Conservation (phyloP, 2,329 filamentous ascomycete genomes). For the Trichoderma atroviride region DNA sequence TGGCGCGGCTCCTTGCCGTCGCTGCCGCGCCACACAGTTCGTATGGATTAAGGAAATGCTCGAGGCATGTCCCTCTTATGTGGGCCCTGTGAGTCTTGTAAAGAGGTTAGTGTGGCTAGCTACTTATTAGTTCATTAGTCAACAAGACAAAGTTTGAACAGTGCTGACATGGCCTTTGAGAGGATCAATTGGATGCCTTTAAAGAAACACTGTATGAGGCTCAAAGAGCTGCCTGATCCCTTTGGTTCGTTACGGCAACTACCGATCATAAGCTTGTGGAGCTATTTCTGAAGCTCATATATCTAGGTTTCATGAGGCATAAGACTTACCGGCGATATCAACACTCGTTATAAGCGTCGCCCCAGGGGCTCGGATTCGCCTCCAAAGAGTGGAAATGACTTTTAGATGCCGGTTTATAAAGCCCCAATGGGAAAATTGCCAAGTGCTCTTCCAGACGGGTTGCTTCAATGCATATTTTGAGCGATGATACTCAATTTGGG, state of each 20-base stretch:
- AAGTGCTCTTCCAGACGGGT: not conserved
- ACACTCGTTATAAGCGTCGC: not conserved
- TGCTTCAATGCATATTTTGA: not conserved
- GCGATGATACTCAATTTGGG: not conserved
- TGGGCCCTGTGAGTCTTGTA: not conserved
- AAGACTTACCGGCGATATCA: not conserved
- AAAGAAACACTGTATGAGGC: not conserved
- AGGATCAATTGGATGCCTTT: not conserved
- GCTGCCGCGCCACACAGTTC: not conserved
- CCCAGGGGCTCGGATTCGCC: not conserved
- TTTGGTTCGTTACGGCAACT: not conserved
- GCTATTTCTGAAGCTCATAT: not conserved
- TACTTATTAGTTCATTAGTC: not conserved
- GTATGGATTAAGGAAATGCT: not conserved
- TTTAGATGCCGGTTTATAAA: not conserved
- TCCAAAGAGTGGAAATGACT: not conserved
- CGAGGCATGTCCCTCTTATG: not conserved
- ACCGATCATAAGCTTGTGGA: not conserved
- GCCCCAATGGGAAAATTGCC: not conserved
- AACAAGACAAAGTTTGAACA: not conserved
- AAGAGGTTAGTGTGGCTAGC: not conserved
- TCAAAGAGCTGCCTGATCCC: not conserved
- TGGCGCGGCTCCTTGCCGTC: not conserved
- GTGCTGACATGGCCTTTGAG: not conserved
- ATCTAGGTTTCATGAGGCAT: not conserved